Base-by-base conservation (phyloP, 345 rosid genomes). In the Hibiscus trionum region DNA sequence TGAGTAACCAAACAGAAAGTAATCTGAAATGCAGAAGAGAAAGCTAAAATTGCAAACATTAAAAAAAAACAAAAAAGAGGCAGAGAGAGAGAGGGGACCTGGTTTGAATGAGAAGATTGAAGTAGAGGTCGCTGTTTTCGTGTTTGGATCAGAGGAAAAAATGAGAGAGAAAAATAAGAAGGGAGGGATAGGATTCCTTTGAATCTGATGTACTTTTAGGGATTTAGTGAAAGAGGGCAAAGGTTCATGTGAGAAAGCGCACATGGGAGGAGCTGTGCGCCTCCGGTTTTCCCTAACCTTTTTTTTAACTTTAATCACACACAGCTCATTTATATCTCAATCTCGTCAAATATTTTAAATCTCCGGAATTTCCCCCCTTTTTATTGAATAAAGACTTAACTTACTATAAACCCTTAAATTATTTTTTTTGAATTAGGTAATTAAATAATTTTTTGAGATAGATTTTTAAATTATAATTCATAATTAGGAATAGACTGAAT, bases 191-290 rank as follows among this genome's bases (percentile, higher is more conserved):
- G 66, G 76, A 55, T 56, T 53, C 56, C 74, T 82, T 77, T 74
- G 64, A 24, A 24, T 4, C 61, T 24, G 15, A 29, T 64, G 74
- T 73, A 64, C 56, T 56, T 67, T 77, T 77, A 81, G 82, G 88
- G 86, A 70, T 81, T 49, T 75, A 24, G 61, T 61, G 53, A 49
- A 46, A 35, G 69, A 42, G 37, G 46, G 57, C 47, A 58, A 24
- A 52, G 9, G 75, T 72, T 83, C 49, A 56, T n/a, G 72, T 84
- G 77, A 2, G 82, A 60, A 60, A 0, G 65, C 57, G 75, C 76
- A 7, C 81, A 81, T 35, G 78, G 58, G 53, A 8, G 16, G 12
- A 63, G 12, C 61, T 57, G 8, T 72, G 73, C 12, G 21, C 5
- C 75, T 82, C 80, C 70, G 58, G 47, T 46, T 31, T 27, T 7